Percentiles rank a stretch among this genome's conserved stretches.
Evolutionary conservation across 768 basidiomycete genomes (phyloP).

Genomic region (Tricholoma sp.): DNA sequence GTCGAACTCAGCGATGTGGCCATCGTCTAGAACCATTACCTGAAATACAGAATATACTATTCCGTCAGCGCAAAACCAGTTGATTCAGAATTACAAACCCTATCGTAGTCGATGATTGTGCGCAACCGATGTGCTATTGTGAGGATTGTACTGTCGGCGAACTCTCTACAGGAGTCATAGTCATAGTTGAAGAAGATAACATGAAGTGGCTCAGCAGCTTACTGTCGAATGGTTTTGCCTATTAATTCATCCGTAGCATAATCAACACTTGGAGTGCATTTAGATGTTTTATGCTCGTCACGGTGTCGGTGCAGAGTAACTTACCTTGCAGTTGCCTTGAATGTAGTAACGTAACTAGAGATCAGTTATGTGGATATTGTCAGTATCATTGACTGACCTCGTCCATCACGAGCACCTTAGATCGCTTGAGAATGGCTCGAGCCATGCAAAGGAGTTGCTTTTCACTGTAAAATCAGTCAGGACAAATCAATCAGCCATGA

Average conservation of each 20-base stretch:
- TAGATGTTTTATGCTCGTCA: background rate
- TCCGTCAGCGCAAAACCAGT: background rate
- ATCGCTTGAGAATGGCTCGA: slow-evolving; percentile 71
- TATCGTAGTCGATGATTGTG: slow-evolving; percentile 81
- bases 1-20: slow-evolving; percentile 75
- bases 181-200: background rate
- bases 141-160: slow-evolving; percentile 74
- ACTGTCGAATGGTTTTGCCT: slow-evolving; percentile 77
- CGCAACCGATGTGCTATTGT: slow-evolving; percentile 80
- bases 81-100: slow-evolving; percentile 35
- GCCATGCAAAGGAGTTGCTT: slow-evolving; percentile 87
- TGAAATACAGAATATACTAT: slow-evolving; percentile 19
- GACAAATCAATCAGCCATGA: background rate
- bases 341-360: slow-evolving; percentile 7
- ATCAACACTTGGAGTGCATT: slow-evolving; percentile 50
- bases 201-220: slow-evolving; percentile 19
- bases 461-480: slow-evolving; percentile 33
- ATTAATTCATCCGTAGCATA: slow-evolving; percentile 89
- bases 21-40: slow-evolving; percentile 78
- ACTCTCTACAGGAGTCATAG: no score
- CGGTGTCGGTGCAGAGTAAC: no score
- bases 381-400: slow-evolving; percentile 38
- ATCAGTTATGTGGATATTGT: background rate
- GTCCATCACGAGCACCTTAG: slow-evolving; percentile 77
- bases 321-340: slow-evolving; percentile 67